Evolutionary conservation across 768 basidiomycete species (phyloP), one percentile per base, ranked within the genome.

Genomic region (Sporobolomyces roseus): DNA sequence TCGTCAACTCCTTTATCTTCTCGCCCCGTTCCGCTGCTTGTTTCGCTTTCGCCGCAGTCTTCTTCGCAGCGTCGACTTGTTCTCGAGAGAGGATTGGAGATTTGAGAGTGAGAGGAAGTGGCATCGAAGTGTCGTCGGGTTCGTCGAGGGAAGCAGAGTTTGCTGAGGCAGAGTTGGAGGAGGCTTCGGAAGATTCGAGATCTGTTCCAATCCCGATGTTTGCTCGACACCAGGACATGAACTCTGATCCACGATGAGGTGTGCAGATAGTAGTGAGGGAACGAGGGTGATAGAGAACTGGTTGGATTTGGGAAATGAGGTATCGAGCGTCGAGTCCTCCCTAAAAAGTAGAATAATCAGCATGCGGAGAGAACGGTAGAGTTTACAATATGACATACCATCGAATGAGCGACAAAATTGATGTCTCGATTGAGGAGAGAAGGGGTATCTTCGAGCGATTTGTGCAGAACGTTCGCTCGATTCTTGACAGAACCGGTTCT

Each of bases 201-300:
- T 77, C 73, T 35, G 77, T 74, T 1, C 96, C 96, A 38, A 99
- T 85, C 12, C 96, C 96, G 73, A 99, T 89, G 74, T 94, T 89
- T 51, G 88, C 89, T 23, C 53, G 54, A 55, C 94, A 98, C 96
- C 96, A 99, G 78, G 96, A 91, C 96, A 99, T 99, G 79, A 99
- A 98, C 1, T 94, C 93, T 74, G 90, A 91, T 38, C 96, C 94
- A 23, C 91, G 85, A 78, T 99, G 96, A 21, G 96, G 96, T 0
- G 96, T 98, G 30, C 87, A 86, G 72, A 99, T 84, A 27, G 87
- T 89, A 1, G 89, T 97, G 66, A 99, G 80, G 10, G 91, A 93
- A 35, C 92, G 79, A 1, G 96, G 93, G 2, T 83, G 83, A 79
- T 98, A 98, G 58, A 88, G 86, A 14, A 80, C 82, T 0, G 94